Conservation (phyloP, 108 stramenopile species). For the Cyclostephanos tholiformis region DNA sequence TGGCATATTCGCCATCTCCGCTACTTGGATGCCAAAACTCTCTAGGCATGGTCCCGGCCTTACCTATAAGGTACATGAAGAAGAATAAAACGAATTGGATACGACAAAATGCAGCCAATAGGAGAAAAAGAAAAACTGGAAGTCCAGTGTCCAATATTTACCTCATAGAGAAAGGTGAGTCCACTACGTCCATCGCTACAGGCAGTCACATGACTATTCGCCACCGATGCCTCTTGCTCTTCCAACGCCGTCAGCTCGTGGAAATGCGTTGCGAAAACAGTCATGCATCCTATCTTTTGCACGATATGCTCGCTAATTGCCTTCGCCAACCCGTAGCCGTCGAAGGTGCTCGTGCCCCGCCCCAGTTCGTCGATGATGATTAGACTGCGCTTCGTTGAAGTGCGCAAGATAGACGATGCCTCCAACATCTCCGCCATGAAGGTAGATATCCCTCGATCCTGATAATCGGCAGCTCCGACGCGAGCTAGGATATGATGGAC, state of each 20-base stretch:
- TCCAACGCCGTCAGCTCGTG: conserved; percentile 93
- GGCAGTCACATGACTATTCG: conserved; percentile 94
- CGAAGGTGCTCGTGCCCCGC: conserved; percentile 95
- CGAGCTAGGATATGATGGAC: conserved; percentile 91
- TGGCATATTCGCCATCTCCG: conserved; percentile 94
- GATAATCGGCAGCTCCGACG: conserved; percentile 95
- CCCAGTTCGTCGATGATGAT: conserved; percentile 99
- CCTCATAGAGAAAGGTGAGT: conserved; percentile 82
- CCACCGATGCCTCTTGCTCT: conserved; percentile 56
- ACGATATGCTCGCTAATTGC: conserved; percentile 94
- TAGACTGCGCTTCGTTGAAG: conserved; percentile 86
- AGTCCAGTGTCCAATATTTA: conserved; percentile 1
- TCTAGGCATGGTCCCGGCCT: conserved; percentile 90
- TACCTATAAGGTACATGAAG: conserved; percentile 48
- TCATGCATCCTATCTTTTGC: conserved; percentile 74
- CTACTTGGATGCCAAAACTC: conserved; percentile 97
- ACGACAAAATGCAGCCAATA: background rate
- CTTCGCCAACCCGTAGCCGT: conserved; percentile 97
- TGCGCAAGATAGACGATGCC: conserved; percentile 88
- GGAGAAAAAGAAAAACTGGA: conserved; percentile 31
- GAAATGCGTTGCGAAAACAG: conserved; percentile 99
- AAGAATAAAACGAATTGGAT: background rate
- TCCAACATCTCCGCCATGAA: conserved; percentile 99
- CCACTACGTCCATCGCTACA: conserved; percentile 60
- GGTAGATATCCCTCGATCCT: conserved; percentile 95